Base-by-base conservation (phyloP, 352 stramenopile genomes). In the Globisporangium cystogenes region DNA sequence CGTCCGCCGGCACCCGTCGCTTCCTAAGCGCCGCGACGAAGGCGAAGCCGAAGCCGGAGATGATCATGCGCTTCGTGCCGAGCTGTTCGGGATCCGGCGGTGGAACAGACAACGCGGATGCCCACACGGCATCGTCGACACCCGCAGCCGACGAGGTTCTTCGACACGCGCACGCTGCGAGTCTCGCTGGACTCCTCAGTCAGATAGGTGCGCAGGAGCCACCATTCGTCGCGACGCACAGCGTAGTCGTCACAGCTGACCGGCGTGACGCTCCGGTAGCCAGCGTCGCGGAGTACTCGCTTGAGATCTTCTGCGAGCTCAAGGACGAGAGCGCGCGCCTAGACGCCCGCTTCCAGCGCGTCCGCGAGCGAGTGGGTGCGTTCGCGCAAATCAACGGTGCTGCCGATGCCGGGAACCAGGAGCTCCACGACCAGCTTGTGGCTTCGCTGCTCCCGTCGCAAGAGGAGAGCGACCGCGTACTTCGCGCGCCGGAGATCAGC, bases 291-390 rank as follows among this genome's bases (percentile, higher is more conserved):
- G 67, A 66, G 11, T 66, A 80, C 45, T 72, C 76, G 23, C 55
- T 85, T 1, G 69, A 85, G 8, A 68, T 87, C 27, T 74, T 85
- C 21, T 48, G 51, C 41, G 76, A 85, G 51, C 63, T 87, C 7
- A 68, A 66, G 18, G 55, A 71, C 43, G 68, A 81, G 36, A 74
- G 53, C 7, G 53, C 18, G n/a, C 46, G 53, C 1, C 51, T 82
- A 0, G 52, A 60, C 7, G 50, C 66, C n/a, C 65, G 59, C 4
- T 67, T 82, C 36, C 18, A 45, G 6, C 57, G 48, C 16, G 50
- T 86, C 7, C 64, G 65, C 14, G 23, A 53, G 2, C 68, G 76
- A 24, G 62, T 83, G 10, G 53, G 67, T 43, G 36, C 55, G 0
- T 36, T 86, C 5, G 60, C 63, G 45, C 27, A 62, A 10, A 45